Base-by-base conservation (phyloP, 129 eudicot species). In the Chrysanthemum seticuspe region DNA sequence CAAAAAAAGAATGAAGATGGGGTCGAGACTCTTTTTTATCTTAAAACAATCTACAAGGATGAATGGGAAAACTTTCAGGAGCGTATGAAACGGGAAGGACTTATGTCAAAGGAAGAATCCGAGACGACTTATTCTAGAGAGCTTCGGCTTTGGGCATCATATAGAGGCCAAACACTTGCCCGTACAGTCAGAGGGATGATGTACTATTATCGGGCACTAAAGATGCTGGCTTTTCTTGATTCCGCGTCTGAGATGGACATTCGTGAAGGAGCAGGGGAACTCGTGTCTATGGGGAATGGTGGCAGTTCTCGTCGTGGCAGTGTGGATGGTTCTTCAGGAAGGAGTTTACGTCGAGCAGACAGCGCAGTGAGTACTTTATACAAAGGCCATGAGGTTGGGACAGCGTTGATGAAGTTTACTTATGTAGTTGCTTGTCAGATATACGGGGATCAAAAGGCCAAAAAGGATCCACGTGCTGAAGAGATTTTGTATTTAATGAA, bases 101-200 rank as follows among this genome's bases (percentile, higher is more conserved):
- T 85, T 88, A 65, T n/a, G 59, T 72, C 79, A 50, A 84, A 84
- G 59, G 80, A 73, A 34, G 96, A 93, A 47, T 65, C 90, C 4
- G 84, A 90, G 90, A 81, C 85, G 0, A 65, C 66, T 21, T 87
- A 83, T 76, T 77, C 80, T 6, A 82, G 87, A 80, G 98, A 92
- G 47, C 85, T 93, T 40, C 87, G 96, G 36, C 91, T 87, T 55
- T 93, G 98, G 98, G 98, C 98, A 44, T 93, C 98, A 3, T 93
- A 87, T 71, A 72, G 97, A 83, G 98, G 98, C 50, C 98, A 93
- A 79, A 93, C 98, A 65, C 96, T 93, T 65, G 78, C 96, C 27
- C 95, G 98, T 19, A 93, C 98, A 0, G 97, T 93, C 61, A 86
- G 98, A 79, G 98, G 98, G 47, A 93, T 93, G 98, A 93, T 93